phyloP scores from a whole-genome alignment of 345 rosid species.

The Kernera saxatilis region DNA sequence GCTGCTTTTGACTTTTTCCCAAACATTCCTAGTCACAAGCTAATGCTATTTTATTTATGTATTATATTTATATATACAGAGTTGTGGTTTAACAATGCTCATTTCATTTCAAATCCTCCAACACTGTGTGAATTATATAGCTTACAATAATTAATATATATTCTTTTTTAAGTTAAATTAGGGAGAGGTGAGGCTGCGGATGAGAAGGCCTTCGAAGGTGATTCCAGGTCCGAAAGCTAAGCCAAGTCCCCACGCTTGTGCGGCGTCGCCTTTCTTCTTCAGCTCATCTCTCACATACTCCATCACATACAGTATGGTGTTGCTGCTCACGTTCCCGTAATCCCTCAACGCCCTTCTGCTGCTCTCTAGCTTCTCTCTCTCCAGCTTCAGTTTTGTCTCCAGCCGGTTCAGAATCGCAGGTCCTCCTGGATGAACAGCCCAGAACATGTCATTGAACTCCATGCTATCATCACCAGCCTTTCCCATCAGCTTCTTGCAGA shows the following conservation, averaged over 20 bases:
- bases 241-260: conserved; percentile 85
- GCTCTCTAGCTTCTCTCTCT: conserved; percentile 52
- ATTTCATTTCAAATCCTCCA: neutral
- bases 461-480: conserved; percentile 32
- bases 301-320: conserved; percentile 76
- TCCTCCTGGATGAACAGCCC: conserved; percentile 96
- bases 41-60: no score
- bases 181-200: conserved; percentile 53
- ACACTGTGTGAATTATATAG: neutral
- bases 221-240: conserved; percentile 95
- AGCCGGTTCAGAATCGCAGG: conserved; percentile 87
- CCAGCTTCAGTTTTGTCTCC: conserved; percentile 50
- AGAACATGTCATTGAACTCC: conserved; percentile 70
- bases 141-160: neutral
- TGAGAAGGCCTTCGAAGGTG: conserved; percentile 93
- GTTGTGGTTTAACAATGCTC: conserved; percentile 4
- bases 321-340: conserved; percentile 89
- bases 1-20: conserved; percentile 26
- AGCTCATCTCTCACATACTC: conserved; percentile 78
- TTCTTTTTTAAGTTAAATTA: neutral
- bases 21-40: conserved; percentile 21
- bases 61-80: neutral
- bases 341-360: conserved; percentile 83
- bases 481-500: conserved; percentile 65
- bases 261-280: conserved; percentile 42